These are phyloP conservation scores for Psilocybe cyanescens DNA, from an alignment of 768 basidiomycete species.

Conservation along the genomic window DNA sequence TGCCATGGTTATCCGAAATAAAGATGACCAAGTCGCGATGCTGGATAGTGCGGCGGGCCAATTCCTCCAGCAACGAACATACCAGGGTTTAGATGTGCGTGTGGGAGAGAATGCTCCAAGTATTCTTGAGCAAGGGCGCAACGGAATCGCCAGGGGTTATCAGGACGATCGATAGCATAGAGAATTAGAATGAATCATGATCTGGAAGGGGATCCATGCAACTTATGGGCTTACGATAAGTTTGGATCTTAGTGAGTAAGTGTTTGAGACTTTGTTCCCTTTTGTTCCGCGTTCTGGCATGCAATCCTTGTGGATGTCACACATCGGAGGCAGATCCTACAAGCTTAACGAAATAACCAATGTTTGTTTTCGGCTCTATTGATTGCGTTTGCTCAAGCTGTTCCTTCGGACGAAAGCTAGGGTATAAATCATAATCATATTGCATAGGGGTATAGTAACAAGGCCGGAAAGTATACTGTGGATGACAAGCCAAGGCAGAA, in stretches of 20 bases:
- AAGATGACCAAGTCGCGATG: slow-evolving; percentile 59
- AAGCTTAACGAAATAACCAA: too few species aligned
- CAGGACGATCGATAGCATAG: slow-evolving; percentile 49
- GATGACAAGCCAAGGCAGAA: neutral
- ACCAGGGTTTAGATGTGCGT: slow-evolving; percentile 80
- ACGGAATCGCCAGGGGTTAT: slow-evolving; percentile 90
- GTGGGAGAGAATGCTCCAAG: slow-evolving; percentile 81
- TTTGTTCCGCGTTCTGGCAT: too few species aligned
- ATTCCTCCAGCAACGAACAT: slow-evolving; percentile 76
- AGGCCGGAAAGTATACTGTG: neutral
- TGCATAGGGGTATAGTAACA: neutral
- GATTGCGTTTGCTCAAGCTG: too few species aligned
- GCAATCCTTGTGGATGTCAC: too few species aligned
- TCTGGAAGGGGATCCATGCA: neutral
- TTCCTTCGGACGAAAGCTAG: neutral
- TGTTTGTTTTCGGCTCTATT: too few species aligned
- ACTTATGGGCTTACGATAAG: neutral
- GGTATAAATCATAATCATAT: slow-evolving; percentile 4
- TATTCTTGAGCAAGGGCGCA: slow-evolving; percentile 85
- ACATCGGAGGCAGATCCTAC: too few species aligned
- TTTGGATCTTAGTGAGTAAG: neutral
- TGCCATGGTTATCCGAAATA: slow-evolving; percentile 64
- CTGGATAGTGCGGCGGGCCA: slow-evolving; percentile 77
- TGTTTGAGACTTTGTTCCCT: too few species aligned
- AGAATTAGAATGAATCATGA: neutral